Base-by-base conservation (phyloP, 306 rosid genomes). In the Quercus ilex region DNA sequence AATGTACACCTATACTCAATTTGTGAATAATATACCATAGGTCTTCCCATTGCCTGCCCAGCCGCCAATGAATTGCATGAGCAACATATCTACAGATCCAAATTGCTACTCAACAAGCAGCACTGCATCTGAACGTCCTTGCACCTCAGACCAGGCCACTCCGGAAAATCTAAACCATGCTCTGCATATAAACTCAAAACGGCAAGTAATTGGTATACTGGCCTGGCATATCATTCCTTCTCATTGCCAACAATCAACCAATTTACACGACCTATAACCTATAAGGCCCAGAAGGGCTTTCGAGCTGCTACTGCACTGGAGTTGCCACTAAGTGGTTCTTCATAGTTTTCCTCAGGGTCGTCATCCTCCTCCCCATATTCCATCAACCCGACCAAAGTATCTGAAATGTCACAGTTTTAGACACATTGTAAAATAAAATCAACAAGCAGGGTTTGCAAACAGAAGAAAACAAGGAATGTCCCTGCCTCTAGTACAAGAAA, bases 281-380 rank as follows among this genome's bases (percentile, higher is more conserved):
- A 92, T 71, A 90, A 85, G 19, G 97, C 98, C 98, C 99, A 91
- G 84, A 90, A 95, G 43, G 98, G 99, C 86, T 93, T 95, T 77
- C 74, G 91, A 80, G 75, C 80, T 77, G 87, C 83, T 69, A 64
- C 77, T 20, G 83, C 28, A 82, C 51, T 81, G 76, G 79, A 59
- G 25, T 73, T 64, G 46, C 56, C 33, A 76, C 80, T 53, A 74
- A 63, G 81, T 28, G 88, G 73, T 60, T 95, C 89, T 74, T 83
- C 92, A 15, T 73, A 74, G 21, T 80, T 71, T 64, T 89, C 96
- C 33, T 92, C 96, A 4, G 67, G 38, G 79, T 92, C 92, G 5
- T 94, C 97, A 65, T 93, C 99, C 30, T 94, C 99, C 14, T 92
- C 99, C 30, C 99, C 98, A 76, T 95, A 95, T 83, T 95, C 99